Conservation (phyloP, 2,329 filamentous ascomycete genomes). For the Ophiostoma novo-ulmi region DNA sequence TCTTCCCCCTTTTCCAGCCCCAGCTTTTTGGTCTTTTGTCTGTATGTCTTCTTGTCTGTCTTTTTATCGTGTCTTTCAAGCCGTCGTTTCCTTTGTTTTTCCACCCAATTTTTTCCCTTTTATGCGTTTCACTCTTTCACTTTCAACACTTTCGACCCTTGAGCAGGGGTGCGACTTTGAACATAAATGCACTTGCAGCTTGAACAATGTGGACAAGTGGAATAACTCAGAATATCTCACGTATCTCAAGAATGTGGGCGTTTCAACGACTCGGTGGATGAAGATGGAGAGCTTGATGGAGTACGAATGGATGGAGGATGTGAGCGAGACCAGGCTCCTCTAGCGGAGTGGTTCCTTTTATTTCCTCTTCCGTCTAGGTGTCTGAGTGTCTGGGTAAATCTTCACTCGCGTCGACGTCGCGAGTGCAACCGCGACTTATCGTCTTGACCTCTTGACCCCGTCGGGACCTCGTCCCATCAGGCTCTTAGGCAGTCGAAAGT, state of each 20-base stretch:
- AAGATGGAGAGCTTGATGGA: neutral
- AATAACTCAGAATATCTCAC: neutral
- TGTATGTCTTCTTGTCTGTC: neutral
- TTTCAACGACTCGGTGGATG: neutral
- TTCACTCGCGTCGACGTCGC: neutral
- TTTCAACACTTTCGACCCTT: neutral
- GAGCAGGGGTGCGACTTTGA: neutral
- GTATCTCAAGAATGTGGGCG: neutral
- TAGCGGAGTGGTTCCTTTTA: neutral
- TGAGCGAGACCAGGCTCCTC: neutral
- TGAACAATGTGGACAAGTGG: neutral
- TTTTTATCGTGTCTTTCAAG: neutral
- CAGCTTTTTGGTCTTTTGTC: conserved; percentile 7
- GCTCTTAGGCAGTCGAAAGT: neutral
- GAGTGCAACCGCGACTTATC: neutral
- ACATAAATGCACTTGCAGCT: conserved; percentile 2
- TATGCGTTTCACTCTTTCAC: neutral
- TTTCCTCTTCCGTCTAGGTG: neutral
- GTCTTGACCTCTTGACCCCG: neutral
- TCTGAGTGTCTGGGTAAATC: conserved; percentile 4
- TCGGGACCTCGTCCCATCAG: neutral
- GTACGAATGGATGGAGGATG: neutral
- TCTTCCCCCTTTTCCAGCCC: conserved; percentile 8
- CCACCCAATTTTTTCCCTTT: neutral
- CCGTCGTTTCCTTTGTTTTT: neutral